Percentiles rank a stretch among this genome's conserved stretches.
These are phyloP conservation scores for Volutella citrinella DNA, from an alignment of 2,329 filamentous ascomycete species.

Conservation along the genomic window DNA sequence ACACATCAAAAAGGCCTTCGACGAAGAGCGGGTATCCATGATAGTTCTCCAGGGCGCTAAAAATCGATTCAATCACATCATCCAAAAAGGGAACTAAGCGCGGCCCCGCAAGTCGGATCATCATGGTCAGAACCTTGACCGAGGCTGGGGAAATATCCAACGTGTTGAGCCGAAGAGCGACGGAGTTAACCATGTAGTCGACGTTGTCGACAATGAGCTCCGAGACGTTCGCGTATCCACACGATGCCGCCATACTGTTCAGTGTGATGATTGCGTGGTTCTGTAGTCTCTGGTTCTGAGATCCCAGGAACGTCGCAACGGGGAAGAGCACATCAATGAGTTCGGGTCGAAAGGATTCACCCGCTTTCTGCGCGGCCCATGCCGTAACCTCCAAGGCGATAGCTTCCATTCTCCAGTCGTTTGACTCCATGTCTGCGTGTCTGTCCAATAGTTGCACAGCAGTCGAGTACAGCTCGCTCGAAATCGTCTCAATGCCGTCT, in stretches of 20 bases:
- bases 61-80: constrained; percentile 86
- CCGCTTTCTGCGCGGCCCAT: constrained; percentile 67
- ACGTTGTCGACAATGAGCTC: constrained; percentile 85
- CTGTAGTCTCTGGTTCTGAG: constrained; percentile 63
- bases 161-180: constrained; percentile 83
- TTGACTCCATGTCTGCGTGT: constrained; percentile 44
- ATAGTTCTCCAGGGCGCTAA: constrained; percentile 89
- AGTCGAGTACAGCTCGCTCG: constrained; percentile 67
- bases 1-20: constrained; percentile 77
- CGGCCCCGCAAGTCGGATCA: constrained; percentile 83
- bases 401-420: constrained; percentile 72
- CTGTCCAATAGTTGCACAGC: constrained; percentile 61
- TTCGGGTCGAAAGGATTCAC: constrained; percentile 72
- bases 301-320: constrained; percentile 82
- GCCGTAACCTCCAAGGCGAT: constrained; percentile 79
- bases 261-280: constrained; percentile 80
- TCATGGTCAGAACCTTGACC: constrained; percentile 88
- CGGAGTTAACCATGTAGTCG: constrained; percentile 93
- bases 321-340: constrained; percentile 91
- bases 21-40: constrained; percentile 89
- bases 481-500: constrained; percentile 44
- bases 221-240: constrained; percentile 70
- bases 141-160: constrained; percentile 91
- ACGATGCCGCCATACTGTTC: constrained; percentile 73
- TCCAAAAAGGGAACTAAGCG: constrained; percentile 83